Evolutionary conservation across 768 basidiomycete species (phyloP).

Genomic region (Xerocomus potaroensis): DNA sequence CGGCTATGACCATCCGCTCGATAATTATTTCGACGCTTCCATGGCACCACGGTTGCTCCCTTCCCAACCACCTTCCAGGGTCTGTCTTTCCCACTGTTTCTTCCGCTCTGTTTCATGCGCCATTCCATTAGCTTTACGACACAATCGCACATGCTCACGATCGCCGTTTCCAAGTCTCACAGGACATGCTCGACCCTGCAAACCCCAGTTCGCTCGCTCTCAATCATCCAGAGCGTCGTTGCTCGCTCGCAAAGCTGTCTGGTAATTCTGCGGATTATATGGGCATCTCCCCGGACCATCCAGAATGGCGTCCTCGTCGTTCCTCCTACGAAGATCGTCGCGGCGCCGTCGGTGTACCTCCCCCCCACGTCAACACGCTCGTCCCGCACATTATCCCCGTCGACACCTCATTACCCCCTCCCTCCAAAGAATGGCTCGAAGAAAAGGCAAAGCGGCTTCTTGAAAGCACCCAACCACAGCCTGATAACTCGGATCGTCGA

Average conservation of each 20-base stretch:
- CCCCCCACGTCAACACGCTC: conserved; percentile 26
- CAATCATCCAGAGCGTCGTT: conserved; percentile 15
- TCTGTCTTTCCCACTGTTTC: conserved; percentile 5
- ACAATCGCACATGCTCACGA: conserved; percentile 28
- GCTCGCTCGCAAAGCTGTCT: conserved; percentile 9
- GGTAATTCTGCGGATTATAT: conserved; percentile 21
- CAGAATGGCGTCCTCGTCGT: conserved; percentile 24
- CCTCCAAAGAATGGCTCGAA: conserved; percentile 17
- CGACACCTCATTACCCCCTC: conserved; percentile 16
- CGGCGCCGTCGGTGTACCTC: conserved; percentile 19
- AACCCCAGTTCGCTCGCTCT: conserved; percentile 5
- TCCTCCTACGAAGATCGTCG: conserved; percentile 25
- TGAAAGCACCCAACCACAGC: too few relatives aligned
- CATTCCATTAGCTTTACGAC: conserved; percentile 25
- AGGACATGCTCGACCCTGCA: conserved; percentile 11
- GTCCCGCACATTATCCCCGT: conserved; percentile 23
- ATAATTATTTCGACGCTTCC: conserved; percentile 25
- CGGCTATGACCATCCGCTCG: conserved; percentile 20
- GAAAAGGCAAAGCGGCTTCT: conserved; percentile 9
- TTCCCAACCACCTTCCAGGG: conserved; percentile 8
- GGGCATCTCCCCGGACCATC: conserved; percentile 19
- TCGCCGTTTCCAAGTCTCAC: conserved; percentile 11
- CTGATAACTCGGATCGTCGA: too few relatives aligned
- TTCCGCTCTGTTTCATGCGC: neutral
- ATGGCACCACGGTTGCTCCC: conserved; percentile 17